Percentiles rank a stretch among this genome's conserved stretches.
Conservation (phyloP, 106 monocot species). For the Gastrodia elata region DNA sequence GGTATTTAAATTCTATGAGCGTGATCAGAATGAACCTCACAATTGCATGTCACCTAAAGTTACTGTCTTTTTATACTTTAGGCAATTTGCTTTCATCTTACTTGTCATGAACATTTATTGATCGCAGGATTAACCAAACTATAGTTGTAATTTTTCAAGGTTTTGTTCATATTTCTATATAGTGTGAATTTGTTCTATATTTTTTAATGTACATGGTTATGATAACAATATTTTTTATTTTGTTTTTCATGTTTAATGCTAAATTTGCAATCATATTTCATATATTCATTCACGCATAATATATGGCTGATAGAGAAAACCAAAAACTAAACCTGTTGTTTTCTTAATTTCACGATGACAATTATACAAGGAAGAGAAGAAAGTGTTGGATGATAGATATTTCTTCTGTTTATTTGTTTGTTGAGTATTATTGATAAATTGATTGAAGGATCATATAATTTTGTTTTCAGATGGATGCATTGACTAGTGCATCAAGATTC, state of each 20-base stretch:
- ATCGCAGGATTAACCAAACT: neutral
- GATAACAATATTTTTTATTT: neutral
- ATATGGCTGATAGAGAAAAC: neutral
- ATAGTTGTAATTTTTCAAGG: neutral
- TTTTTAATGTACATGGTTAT: neutral
- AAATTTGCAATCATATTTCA: neutral
- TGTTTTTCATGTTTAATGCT: neutral
- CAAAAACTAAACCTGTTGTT: neutral
- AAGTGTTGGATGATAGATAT: neutral
- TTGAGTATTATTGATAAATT: neutral
- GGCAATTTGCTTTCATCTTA: neutral
- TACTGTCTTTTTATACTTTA: neutral
- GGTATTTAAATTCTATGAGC: neutral
- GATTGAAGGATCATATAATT: neutral
- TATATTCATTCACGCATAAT: neutral
- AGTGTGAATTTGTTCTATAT: neutral
- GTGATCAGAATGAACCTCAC: neutral
- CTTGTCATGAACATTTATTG: neutral
- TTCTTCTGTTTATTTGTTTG: neutral
- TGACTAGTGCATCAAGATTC: constrained; percentile 20
- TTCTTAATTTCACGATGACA: neutral
- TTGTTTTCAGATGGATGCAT: constrained; percentile 43
- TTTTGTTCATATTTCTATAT: neutral
- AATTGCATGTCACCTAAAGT: neutral
- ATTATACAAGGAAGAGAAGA: neutral